phyloP scores from a whole-genome alignment of 306 rosid species.

The Cucumis melo region DNA sequence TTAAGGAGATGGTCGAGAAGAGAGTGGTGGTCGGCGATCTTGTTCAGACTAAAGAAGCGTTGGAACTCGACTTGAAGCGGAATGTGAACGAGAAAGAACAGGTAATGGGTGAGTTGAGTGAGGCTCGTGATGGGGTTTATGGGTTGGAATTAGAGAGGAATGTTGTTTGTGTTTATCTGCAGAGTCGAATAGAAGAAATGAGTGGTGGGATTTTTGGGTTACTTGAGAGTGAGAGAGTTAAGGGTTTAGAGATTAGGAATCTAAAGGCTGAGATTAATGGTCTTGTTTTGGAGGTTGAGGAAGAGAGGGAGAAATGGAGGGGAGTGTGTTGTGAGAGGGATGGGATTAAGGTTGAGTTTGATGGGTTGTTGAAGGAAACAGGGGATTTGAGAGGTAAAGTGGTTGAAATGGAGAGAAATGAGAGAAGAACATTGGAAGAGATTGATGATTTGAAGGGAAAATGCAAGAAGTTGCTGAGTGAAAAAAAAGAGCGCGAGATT shows the following conservation, averaged over 20 bases:
- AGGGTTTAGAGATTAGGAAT: slow-evolving; percentile 19
- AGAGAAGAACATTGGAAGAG: slow-evolving; percentile 12
- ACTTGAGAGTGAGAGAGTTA: slow-evolving; percentile 17
- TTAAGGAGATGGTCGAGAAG: slow-evolving; percentile 38
- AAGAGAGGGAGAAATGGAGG: slow-evolving; percentile 16
- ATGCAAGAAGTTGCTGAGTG: slow-evolving; percentile 14
- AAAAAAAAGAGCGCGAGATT: slow-evolving; percentile 17
- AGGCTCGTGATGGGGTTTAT: slow-evolving; percentile 2
- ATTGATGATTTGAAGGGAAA: slow-evolving; percentile 16
- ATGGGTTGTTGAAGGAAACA: slow-evolving; percentile 9
- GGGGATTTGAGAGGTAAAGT: slow-evolving; percentile 23
- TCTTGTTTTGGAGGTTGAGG: slow-evolving; percentile 15
- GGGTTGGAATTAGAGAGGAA: slow-evolving; percentile 28
- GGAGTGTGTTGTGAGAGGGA: slow-evolving; percentile 36
- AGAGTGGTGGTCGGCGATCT: slow-evolving; percentile 37
- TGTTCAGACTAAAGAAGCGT: slow-evolving; percentile 10
- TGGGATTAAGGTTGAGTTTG: slow-evolving; percentile 9
- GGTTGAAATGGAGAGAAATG: slow-evolving; percentile 19
- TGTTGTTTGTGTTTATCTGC: slow-evolving; percentile 21
- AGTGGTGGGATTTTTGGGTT: slow-evolving; percentile 7
- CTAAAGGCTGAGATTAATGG: slow-evolving; percentile 16
- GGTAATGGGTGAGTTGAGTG: slow-evolving; percentile 14
- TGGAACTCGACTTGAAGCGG: slow-evolving; percentile 20
- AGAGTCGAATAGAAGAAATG: slow-evolving; percentile 26
- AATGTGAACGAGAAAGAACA: slow-evolving; percentile 16